A percentile compares a stretch with the other conserved stretches of the same genome.
Evolutionary conservation across 371 early-diverging fungal genomes (phyloP).

Genomic region (Fennellomyces sp.): DNA sequence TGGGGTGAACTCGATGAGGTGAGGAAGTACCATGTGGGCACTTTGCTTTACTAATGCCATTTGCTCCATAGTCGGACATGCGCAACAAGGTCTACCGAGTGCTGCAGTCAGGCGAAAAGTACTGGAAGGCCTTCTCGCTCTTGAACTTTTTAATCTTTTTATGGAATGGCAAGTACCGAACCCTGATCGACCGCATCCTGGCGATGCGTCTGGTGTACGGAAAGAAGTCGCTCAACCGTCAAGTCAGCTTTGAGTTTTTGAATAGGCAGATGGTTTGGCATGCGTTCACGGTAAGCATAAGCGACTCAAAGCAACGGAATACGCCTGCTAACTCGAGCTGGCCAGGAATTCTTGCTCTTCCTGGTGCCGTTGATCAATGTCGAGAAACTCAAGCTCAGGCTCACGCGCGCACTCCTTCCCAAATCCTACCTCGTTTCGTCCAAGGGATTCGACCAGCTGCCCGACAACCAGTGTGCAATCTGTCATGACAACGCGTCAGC

Average conservation of each 20-base stretch:
- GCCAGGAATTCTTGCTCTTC: slow-evolving; percentile 88
- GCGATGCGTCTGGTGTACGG: slow-evolving; percentile 84
- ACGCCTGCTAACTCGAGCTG: no score
- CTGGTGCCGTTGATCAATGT: slow-evolving; percentile 85
- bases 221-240: slow-evolving; percentile 73
- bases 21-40: slow-evolving; percentile 8
- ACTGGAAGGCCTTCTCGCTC: slow-evolving; percentile 66
- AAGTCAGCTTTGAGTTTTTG: slow-evolving; percentile 90
- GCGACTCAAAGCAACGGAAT: no score
- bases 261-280: slow-evolving; percentile 95
- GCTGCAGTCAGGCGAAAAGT: slow-evolving; percentile 66
- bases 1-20: slow-evolving; percentile 81
- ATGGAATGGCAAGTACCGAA: slow-evolving; percentile 82
- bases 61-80: slow-evolving; percentile 40
- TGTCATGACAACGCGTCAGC: slow-evolving; percentile 62
- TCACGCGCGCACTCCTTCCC: slow-evolving; percentile 58
- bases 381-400: slow-evolving; percentile 66
- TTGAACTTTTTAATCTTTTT: slow-evolving; percentile 86
- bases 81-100: slow-evolving; percentile 66
- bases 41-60: neutral
- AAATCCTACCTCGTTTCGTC: slow-evolving; percentile 54
- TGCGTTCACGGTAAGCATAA: slow-evolving; percentile 79
- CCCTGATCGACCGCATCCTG: slow-evolving; percentile 77
- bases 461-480: slow-evolving; percentile 70
- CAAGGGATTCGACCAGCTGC: slow-evolving; percentile 62